Percentiles rank a stretch among this genome's conserved stretches.
Evolutionary conservation across 371 early-diverging fungal genomes (phyloP).

Genomic region (Capillidium heterosporum): DNA sequence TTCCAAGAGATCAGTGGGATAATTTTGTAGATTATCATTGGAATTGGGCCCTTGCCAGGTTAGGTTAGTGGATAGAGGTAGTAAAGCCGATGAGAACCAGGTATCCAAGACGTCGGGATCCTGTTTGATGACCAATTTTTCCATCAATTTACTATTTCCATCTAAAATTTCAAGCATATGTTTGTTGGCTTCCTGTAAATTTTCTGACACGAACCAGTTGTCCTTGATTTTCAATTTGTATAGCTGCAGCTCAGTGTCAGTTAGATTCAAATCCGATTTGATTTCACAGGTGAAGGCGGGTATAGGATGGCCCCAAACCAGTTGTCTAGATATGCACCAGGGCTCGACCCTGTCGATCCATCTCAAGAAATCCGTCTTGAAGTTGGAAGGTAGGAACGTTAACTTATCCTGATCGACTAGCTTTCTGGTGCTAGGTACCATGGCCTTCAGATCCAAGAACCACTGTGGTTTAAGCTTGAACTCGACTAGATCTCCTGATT

Average conservation of each 20-base stretch:
- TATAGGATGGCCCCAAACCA: constrained; percentile 99
- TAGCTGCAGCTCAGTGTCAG: not conserved
- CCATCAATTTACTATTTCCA: constrained; percentile 3
- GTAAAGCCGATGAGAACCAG: constrained; percentile 97
- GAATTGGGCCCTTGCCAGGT: constrained; percentile 31
- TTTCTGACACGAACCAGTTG: constrained; percentile 22
- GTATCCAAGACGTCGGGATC: constrained; percentile 99
- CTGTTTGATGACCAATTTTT: constrained; percentile 15
- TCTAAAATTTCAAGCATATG: constrained; percentile 20
- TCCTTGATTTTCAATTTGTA: not conserved
- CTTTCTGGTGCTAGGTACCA: constrained; percentile 54
- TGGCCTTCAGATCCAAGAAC: constrained; percentile 46
- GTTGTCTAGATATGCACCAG: constrained; percentile 98
- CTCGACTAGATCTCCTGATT: constrained; percentile 95
- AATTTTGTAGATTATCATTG: constrained; percentile 14
- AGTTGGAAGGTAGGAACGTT: constrained; percentile 59
- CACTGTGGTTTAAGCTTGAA: constrained; percentile 95
- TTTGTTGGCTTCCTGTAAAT: constrained; percentile 31
- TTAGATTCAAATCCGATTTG: not conserved
- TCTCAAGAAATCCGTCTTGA: constrained; percentile 72
- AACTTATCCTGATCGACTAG: constrained; percentile 56
- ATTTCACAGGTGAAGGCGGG: constrained; percentile 78
- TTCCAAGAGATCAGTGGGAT: constrained; percentile 80
- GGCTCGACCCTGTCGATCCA: constrained; percentile 96
- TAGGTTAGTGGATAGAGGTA: constrained; percentile 76